Percentiles rank a stretch among this genome's conserved stretches.
phyloP scores from a whole-genome alignment of 371 early-diverging fungal genomes.

The Apophysomyces ossiformis region DNA sequence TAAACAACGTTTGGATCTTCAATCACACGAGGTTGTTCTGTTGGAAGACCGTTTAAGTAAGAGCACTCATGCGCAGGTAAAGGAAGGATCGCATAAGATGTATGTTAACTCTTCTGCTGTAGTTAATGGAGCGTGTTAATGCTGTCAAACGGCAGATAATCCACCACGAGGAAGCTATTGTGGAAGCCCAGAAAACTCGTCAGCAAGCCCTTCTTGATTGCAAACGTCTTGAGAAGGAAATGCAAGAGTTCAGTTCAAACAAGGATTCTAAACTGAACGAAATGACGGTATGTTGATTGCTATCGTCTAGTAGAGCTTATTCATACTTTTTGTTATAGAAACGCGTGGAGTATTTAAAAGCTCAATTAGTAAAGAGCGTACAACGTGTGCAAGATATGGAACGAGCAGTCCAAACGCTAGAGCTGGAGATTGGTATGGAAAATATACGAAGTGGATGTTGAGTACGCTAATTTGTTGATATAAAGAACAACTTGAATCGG shows the following conservation, averaged over 20 bases:
- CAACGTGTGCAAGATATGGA: slow-evolving; percentile 69
- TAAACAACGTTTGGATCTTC: slow-evolving; percentile 72
- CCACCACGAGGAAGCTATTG: slow-evolving; percentile 34
- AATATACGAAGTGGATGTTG: background rate
- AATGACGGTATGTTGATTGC: slow-evolving; percentile 51
- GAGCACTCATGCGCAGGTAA: slow-evolving; percentile 72
- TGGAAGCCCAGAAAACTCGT: slow-evolving; percentile 47
- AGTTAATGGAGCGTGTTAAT: slow-evolving; percentile 53
- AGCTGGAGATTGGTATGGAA: slow-evolving; percentile 68
- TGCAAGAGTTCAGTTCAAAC: slow-evolving; percentile 85
- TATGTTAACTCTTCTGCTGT: slow-evolving; percentile 25
- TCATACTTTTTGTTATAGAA: slow-evolving; percentile 36
- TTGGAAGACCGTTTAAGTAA: slow-evolving; percentile 72
- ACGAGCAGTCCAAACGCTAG: slow-evolving; percentile 69
- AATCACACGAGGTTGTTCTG: slow-evolving; percentile 71
- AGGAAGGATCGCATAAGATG: background rate
- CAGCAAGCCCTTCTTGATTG: slow-evolving; percentile 48
- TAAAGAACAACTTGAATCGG: slow-evolving; percentile 70
- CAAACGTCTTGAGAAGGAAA: slow-evolving; percentile 81
- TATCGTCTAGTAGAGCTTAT: background rate
- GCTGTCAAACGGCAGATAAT: slow-evolving; percentile 35
- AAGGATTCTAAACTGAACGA: slow-evolving; percentile 86
- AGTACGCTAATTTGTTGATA: background rate
- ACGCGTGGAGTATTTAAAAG: slow-evolving; percentile 64
- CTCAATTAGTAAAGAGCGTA: slow-evolving; percentile 55